Percentiles rank a stretch among this genome's conserved stretches.
phyloP scores from a whole-genome alignment of 2,329 filamentous ascomycete genomes.

The Bipolaris gigantea region DNA sequence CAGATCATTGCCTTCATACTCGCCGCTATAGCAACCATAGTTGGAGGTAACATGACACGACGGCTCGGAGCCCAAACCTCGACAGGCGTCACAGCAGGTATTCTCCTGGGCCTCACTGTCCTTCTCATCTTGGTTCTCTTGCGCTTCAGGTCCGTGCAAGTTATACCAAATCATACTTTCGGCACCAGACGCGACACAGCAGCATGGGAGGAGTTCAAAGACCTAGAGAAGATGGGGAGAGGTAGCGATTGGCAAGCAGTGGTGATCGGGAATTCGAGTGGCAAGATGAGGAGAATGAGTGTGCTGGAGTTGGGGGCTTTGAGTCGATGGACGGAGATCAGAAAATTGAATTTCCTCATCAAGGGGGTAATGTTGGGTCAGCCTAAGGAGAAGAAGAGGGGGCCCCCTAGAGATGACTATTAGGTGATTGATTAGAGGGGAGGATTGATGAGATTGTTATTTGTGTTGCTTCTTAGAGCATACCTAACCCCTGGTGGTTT shows the following conservation, averaged over 20 bases:
- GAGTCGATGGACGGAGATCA: slow-evolving; percentile 73
- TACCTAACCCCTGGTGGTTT: not conserved
- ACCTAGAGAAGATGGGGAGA: slow-evolving; percentile 47
- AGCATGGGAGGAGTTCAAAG: slow-evolving; percentile 38
- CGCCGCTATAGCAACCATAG: slow-evolving; percentile 67
- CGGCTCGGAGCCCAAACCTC: slow-evolving; percentile 67
- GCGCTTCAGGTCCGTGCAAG: slow-evolving; percentile 67
- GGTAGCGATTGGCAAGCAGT: slow-evolving; percentile 66
- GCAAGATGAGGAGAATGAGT: slow-evolving; percentile 69
- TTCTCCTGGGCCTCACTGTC: slow-evolving; percentile 66
- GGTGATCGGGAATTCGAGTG: slow-evolving; percentile 71
- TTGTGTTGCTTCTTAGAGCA: not conserved
- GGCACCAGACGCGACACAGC: slow-evolving; percentile 41
- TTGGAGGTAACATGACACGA: slow-evolving; percentile 69
- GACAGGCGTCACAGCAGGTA: slow-evolving; percentile 68
- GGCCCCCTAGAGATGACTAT: slow-evolving; percentile 4
- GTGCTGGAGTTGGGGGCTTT: slow-evolving; percentile 69
- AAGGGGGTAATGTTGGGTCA: slow-evolving; percentile 22
- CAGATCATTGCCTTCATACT: slow-evolving; percentile 71
- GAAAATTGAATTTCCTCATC: slow-evolving; percentile 50
- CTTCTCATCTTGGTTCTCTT: slow-evolving; percentile 64
- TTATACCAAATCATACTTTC: slow-evolving; percentile 64
- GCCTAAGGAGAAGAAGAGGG: slow-evolving; percentile 16
- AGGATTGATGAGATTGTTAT: not conserved
- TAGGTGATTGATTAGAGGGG: not conserved